Percentiles rank a stretch among this genome's conserved stretches.
Conservation (phyloP, 1,139 yeast genomes). For the Kurtzmaniella quercitrusa region DNA sequence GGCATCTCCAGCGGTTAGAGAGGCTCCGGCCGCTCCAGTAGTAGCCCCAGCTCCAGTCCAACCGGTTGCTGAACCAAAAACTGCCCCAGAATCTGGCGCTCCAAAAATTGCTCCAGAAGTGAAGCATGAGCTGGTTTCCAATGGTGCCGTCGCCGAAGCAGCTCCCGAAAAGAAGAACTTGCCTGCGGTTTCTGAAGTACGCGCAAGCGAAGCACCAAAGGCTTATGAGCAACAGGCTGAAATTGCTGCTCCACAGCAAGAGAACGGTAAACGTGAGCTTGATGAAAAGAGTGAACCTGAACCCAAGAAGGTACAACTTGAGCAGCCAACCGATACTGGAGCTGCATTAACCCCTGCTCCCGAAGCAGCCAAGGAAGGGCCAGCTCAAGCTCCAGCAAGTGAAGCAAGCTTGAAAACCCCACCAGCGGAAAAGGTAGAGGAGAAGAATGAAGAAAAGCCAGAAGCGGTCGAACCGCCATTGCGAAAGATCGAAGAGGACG, state of each 20-base stretch:
- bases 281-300: constrained; percentile 4
- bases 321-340: neutral
- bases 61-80: neutral
- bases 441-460: constrained; percentile 14
- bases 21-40: too few species aligned
- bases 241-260: constrained; percentile 3
- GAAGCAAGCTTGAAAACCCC: constrained; percentile 4
- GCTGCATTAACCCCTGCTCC: neutral
- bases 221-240: constrained; percentile 2
- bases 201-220: constrained; percentile 2
- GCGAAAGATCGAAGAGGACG: constrained; percentile 78
- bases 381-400: constrained; percentile 8
- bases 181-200: constrained; percentile 6
- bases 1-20: too few species aligned
- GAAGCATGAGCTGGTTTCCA: neutral
- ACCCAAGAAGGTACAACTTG: constrained; percentile 5
- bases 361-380: constrained; percentile 7
- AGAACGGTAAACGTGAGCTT: constrained; percentile 3
- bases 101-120: neutral
- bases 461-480: constrained; percentile 60
- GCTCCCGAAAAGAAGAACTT: constrained; percentile 1
- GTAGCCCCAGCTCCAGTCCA: neutral
- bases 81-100: neutral
- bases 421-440: constrained; percentile 8
- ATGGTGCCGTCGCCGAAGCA: neutral